Percentiles rank a stretch among this genome's conserved stretches.
phyloP scores from a whole-genome alignment of 2,329 filamentous ascomycete genomes.

The Neofusicoccum ribis region DNA sequence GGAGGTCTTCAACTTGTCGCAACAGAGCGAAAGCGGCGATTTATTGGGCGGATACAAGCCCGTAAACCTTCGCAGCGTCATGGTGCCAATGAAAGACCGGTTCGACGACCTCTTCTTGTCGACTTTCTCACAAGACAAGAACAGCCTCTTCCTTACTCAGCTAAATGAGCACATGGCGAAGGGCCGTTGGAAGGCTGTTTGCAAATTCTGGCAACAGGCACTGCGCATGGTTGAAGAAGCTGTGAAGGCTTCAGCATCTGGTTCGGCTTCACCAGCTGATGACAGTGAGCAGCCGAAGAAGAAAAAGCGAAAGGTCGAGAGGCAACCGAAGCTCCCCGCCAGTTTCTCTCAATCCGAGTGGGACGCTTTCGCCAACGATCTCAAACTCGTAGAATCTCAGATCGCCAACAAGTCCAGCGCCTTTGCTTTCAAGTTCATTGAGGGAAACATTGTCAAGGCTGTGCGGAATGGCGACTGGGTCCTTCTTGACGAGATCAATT shows the following conservation, averaged over 20 bases:
- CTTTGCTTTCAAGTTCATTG: constrained; percentile 93
- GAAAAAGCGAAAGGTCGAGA: constrained; percentile 70
- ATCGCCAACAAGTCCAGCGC: constrained; percentile 68
- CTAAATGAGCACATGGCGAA: constrained; percentile 77
- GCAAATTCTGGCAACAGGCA: constrained; percentile 85
- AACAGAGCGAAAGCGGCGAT: constrained; percentile 97
- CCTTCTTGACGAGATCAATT: constrained; percentile 92
- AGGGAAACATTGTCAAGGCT: constrained; percentile 96
- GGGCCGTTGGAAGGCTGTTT: constrained; percentile 82
- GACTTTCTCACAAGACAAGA: constrained; percentile 86
- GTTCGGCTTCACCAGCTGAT: background rate
- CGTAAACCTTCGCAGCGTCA: constrained; percentile 82
- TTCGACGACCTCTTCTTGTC: constrained; percentile 87
- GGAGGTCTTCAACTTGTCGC: constrained; percentile 91
- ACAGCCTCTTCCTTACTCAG: constrained; percentile 75
- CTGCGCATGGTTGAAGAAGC: constrained; percentile 76
- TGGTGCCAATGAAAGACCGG: constrained; percentile 87
- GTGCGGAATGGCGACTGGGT: constrained; percentile 96
- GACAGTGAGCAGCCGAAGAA: constrained; percentile 44
- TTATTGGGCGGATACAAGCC: constrained; percentile 95
- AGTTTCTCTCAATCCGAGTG: constrained; percentile 67
- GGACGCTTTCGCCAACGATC: constrained; percentile 73
- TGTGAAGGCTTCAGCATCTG: constrained; percentile 26
- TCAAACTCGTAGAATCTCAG: constrained; percentile 80
- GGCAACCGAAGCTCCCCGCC: constrained; percentile 41